Conservation (phyloP, 106 monocot genomes). For the Iris macrosiphon region DNA sequence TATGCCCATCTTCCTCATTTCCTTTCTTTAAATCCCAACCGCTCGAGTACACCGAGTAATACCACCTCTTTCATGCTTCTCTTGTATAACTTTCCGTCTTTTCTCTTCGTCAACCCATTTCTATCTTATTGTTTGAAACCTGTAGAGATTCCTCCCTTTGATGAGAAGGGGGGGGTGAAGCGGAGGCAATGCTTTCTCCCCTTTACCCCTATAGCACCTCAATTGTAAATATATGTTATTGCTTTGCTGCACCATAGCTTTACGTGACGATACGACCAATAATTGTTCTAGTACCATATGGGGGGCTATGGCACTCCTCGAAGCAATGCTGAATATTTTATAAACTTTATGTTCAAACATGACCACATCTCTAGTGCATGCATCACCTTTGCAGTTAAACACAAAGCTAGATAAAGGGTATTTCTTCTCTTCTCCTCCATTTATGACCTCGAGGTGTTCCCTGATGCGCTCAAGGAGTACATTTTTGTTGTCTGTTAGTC, state of each 20-base stretch:
- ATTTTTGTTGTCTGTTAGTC: constrained; percentile 64
- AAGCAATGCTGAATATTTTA: constrained; percentile 45
- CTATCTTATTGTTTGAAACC: constrained; percentile 78
- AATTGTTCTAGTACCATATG: constrained; percentile 50
- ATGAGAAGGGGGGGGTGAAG: constrained; percentile 84
- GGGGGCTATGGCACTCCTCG: constrained; percentile 60
- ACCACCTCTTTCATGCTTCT: constrained; percentile 74
- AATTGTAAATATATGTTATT: constrained; percentile 93
- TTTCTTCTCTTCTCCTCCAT: too few species aligned
- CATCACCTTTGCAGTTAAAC: too few species aligned
- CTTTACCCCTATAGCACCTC: constrained; percentile 85
- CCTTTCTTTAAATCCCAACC: constrained; percentile 50
- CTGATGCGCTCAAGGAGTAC: constrained; percentile 48
- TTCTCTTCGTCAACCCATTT: constrained; percentile 70
- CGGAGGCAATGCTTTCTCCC: constrained; percentile 60
- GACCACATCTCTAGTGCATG: too few species aligned
- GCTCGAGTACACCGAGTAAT: constrained; percentile 49
- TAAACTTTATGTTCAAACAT: too few species aligned
- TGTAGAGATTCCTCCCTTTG: constrained; percentile 86
- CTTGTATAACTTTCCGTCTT: constrained; percentile 52
- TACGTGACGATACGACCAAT: constrained; percentile 80
- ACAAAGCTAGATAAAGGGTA: too few species aligned
- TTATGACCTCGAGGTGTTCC: constrained; percentile 68
- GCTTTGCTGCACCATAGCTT: constrained; percentile 86
- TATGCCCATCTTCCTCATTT: constrained; percentile 20